Evolutionary conservation across 169 alveolate genomes (phyloP).

Genomic region (Besnoitia besnoiti): DNA sequence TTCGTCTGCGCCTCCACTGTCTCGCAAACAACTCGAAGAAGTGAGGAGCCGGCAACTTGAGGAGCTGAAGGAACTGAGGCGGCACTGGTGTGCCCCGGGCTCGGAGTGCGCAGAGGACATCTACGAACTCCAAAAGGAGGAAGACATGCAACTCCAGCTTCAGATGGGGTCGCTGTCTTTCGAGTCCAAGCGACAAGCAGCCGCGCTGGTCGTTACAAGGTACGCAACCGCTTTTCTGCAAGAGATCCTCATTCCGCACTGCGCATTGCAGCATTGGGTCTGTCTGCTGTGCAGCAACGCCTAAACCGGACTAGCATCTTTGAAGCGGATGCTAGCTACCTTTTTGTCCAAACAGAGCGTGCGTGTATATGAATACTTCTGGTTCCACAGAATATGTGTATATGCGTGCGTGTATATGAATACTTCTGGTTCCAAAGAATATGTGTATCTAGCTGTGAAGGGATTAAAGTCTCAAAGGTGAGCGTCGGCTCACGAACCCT

Average conservation of each 20-base stretch:
- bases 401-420: neutral
- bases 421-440: too few relatives aligned
- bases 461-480: neutral
- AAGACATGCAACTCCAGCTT: neutral
- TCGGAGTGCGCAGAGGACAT: constrained; percentile 23
- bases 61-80: neutral
- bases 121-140: constrained; percentile 4
- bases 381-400: neutral
- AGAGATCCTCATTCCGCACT: neutral
- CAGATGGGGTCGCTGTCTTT: neutral
- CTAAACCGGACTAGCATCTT: neutral
- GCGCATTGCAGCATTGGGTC: neutral
- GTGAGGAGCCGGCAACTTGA: neutral
- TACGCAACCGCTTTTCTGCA: too few relatives aligned
- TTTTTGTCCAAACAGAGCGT: neutral
- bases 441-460: neutral
- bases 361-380: neutral
- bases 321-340: neutral
- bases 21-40: neutral
- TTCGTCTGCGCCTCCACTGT: neutral
- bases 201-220: neutral
- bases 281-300: neutral
- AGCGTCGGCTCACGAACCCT: neutral
- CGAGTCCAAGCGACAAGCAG: neutral
- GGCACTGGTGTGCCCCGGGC: constrained; percentile 39